phyloP scores from a whole-genome alignment of 768 basidiomycete species.

The Mycena galericulata region DNA sequence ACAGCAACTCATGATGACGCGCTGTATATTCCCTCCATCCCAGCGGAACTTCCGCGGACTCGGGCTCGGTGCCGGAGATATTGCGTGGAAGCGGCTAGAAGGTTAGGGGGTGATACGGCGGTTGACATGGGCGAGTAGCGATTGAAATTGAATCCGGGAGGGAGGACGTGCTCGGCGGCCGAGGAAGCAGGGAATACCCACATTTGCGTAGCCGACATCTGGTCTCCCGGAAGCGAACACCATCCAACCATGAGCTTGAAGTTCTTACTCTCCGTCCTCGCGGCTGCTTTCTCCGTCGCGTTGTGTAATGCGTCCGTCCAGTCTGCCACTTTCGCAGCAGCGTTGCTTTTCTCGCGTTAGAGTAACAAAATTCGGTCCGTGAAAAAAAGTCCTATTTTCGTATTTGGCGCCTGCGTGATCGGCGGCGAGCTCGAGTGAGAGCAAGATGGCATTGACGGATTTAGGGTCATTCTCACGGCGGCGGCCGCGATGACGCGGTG shows the following conservation, averaged over 20 bases:
- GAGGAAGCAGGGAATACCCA: background rate
- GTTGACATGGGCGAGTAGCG: slow-evolving; percentile 6
- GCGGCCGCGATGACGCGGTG: slow-evolving; percentile 9
- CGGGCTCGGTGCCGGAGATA: slow-evolving; percentile 1
- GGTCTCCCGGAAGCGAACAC: background rate
- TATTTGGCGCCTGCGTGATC: slow-evolving; percentile 16
- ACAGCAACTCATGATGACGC: background rate
- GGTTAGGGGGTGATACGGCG: slow-evolving; percentile 5
- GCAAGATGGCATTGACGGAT: background rate
- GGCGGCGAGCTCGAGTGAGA: background rate
- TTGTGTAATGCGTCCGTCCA: background rate
- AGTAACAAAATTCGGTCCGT: slow-evolving; percentile 5
- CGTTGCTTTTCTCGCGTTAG: background rate
- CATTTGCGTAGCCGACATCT: background rate
- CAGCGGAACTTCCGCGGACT: background rate
- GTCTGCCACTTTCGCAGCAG: background rate
- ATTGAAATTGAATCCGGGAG: background rate
- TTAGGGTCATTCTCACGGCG: slow-evolving; percentile 7
- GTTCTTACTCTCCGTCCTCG: background rate
- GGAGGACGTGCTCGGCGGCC: background rate
- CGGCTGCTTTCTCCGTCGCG: background rate
- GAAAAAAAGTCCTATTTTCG: slow-evolving; percentile 10
- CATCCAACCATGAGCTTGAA: slow-evolving; percentile 9
- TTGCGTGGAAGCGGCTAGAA: slow-evolving; percentile 4
- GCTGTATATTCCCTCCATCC: background rate